Evolutionary conservation across 2,329 filamentous ascomycete genomes (phyloP).

Genomic region (Lecanicillium sp.): DNA sequence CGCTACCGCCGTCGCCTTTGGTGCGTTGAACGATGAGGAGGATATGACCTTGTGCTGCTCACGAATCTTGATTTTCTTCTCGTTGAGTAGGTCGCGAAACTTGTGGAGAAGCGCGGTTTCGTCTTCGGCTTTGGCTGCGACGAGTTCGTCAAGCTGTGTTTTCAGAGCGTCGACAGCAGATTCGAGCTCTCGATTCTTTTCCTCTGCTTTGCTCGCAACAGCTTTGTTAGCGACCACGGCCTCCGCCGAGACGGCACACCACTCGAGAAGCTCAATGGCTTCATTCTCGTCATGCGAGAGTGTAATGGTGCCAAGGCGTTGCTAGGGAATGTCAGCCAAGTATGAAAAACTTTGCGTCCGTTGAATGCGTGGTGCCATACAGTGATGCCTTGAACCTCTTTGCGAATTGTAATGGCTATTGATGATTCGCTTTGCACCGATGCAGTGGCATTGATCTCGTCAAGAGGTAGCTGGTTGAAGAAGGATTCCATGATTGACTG

Average conservation of each 20-base stretch:
- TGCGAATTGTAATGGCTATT: constrained; percentile 56
- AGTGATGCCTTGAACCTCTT: constrained; percentile 60
- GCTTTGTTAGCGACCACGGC: constrained; percentile 36
- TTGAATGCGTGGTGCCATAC: constrained; percentile 32
- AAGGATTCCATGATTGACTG: constrained; percentile 49
- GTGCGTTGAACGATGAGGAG: constrained; percentile 31
- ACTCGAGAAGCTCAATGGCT: constrained; percentile 59
- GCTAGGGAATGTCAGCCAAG: constrained; percentile 39
- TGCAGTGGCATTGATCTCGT: constrained; percentile 53
- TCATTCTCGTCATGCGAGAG: constrained; percentile 48
- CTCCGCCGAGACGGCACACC: constrained; percentile 55
- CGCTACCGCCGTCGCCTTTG: constrained; percentile 10
- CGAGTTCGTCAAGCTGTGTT: constrained; percentile 57
- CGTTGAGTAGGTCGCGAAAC: constrained; percentile 63
- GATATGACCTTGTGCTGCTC: constrained; percentile 60
- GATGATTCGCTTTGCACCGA: constrained; percentile 43
- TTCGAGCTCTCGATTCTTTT: constrained; percentile 40
- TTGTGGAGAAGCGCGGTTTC: constrained; percentile 61
- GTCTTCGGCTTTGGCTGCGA: constrained; percentile 56
- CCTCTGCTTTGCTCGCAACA: constrained; percentile 33
- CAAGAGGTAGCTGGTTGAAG: constrained; percentile 42
- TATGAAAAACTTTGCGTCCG: too few species aligned
- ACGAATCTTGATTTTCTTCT: constrained; percentile 74
- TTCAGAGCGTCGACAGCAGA: constrained; percentile 50
- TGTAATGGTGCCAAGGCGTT: constrained; percentile 60